phyloP scores from a whole-genome alignment of 805 yeast species.

The Nakazawaea siamensis region DNA sequence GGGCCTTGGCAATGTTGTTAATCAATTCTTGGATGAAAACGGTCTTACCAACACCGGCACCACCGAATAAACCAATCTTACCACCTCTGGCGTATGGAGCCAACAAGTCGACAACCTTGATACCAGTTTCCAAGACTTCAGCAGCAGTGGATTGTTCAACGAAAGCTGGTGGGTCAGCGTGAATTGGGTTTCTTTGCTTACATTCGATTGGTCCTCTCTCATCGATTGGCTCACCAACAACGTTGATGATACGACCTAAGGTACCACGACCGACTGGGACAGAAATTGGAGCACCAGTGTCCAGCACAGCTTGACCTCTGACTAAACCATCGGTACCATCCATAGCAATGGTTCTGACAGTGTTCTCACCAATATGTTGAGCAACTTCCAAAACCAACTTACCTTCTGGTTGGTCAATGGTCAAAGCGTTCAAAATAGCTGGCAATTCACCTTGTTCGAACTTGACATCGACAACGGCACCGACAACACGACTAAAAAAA shows the following conservation, averaged over 20 bases:
- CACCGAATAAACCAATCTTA: conserved; percentile 99
- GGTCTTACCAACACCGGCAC: conserved; percentile 99
- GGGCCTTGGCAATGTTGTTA: conserved; percentile 99
- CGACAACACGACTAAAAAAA: conserved; percentile 77
- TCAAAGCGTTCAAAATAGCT: conserved; percentile 94
- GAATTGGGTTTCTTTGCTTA: conserved; percentile 94
- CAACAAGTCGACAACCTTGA: conserved; percentile 96
- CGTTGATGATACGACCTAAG: conserved; percentile 97
- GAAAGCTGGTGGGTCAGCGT: conserved; percentile 95
- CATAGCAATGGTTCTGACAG: conserved; percentile 99
- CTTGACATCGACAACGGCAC: conserved; percentile 99
- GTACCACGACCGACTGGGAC: conserved; percentile 99
- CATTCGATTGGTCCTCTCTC: conserved; percentile 98
- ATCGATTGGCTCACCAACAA: conserved; percentile 98
- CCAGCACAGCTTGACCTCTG: conserved; percentile 87
- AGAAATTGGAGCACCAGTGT: conserved; percentile 98
- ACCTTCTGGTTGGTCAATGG: conserved; percentile 63
- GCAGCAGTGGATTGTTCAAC: conserved; percentile 97
- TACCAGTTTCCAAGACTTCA: conserved; percentile 98
- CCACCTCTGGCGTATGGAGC: conserved; percentile 99
- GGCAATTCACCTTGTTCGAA: conserved; percentile 97
- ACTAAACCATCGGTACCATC: conserved; percentile 99
- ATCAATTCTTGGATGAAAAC: conserved; percentile 99
- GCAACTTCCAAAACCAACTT: conserved; percentile 94
- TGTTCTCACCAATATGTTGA: conserved; percentile 99